Evolutionary conservation across 169 alveolate genomes (phyloP).

Genomic region (Cryptosporidium meleagridis): DNA sequence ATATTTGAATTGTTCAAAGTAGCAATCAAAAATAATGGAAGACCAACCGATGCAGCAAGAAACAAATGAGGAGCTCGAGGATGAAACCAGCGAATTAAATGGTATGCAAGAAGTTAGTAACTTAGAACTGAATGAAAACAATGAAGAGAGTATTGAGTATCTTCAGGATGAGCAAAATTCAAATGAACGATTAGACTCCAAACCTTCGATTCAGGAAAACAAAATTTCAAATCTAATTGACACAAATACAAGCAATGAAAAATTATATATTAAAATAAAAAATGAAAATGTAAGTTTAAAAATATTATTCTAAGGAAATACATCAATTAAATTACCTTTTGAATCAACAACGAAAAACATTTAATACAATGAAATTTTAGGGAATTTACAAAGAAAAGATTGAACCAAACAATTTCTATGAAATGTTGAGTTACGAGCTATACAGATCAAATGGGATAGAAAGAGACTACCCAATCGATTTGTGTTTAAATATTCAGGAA

Average conservation of each 20-base stretch:
- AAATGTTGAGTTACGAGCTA: conserved; percentile 17
- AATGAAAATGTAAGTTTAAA: conserved; percentile 28
- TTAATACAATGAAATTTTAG: background rate
- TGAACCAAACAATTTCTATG: conserved; percentile 7
- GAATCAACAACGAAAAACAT: background rate
- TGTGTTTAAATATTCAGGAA: conserved; percentile 15
- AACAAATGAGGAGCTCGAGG: background rate
- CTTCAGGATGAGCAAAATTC: background rate
- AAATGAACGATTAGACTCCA: background rate
- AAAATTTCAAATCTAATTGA: background rate
- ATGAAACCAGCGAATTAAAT: background rate
- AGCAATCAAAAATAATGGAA: background rate
- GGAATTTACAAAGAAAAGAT: background rate
- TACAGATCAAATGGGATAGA: conserved; percentile 55
- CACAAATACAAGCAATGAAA: background rate
- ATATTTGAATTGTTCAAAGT: background rate
- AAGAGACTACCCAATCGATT: conserved; percentile 39
- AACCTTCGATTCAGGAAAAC: background rate
- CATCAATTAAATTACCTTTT: background rate
- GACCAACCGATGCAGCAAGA: background rate
- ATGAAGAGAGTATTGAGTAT: background rate
- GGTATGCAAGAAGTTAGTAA: background rate
- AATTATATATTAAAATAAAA: conserved; percentile 10
- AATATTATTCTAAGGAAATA: background rate
- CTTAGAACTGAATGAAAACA: background rate